Evolutionary conservation across 148 eudicot genomes (phyloP).

Genomic region (Simmondsia chinensis): DNA sequence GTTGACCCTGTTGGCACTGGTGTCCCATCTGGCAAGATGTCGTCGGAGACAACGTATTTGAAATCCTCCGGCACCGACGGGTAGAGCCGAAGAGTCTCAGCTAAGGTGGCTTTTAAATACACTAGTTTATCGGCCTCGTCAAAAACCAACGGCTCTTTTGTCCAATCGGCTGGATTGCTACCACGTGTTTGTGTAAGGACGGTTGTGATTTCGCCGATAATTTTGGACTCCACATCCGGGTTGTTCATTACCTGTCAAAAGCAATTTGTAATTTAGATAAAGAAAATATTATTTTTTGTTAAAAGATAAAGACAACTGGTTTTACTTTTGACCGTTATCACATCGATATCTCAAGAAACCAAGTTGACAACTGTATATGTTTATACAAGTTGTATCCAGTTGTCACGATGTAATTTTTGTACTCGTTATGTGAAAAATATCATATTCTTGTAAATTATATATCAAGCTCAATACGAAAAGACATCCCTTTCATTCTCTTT

Average conservation of each 20-base stretch:
- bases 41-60: conserved; percentile 67
- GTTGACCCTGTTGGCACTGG: conserved; percentile 71
- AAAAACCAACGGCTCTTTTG: conserved; percentile 48
- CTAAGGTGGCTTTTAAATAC: conserved; percentile 69
- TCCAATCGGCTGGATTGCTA: conserved; percentile 31
- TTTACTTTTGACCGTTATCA: no score
- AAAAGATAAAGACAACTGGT: no score
- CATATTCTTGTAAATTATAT: no score
- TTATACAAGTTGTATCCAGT: no score
- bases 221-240: conserved; percentile 42
- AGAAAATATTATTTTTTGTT: no score
- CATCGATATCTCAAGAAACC: no score
- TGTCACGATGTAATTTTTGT: no score
- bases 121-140: conserved; percentile 75
- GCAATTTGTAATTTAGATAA: no score
- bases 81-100: conserved; percentile 78
- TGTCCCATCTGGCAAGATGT: conserved; percentile 75
- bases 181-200: conserved; percentile 62
- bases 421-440: no score
- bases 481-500: no score
- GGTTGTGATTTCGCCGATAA: conserved; percentile 35
- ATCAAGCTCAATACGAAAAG: no score
- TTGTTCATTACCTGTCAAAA: conserved; percentile 85
- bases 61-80: conserved; percentile 86
- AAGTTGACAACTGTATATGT: no score